phyloP scores from a whole-genome alignment of 2,329 filamentous ascomycete genomes.

The Venturiaceae sp. region DNA sequence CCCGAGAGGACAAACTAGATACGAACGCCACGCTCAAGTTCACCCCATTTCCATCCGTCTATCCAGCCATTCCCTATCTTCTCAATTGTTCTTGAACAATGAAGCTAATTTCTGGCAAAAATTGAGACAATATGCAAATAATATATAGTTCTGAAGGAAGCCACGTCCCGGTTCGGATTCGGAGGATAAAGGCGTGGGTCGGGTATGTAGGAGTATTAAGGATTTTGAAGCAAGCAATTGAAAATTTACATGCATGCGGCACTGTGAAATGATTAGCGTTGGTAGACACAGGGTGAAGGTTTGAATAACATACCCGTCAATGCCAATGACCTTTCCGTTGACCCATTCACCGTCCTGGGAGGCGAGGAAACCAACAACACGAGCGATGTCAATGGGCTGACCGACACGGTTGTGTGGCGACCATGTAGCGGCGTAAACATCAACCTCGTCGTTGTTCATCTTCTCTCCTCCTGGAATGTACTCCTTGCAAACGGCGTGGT shows the following conservation, averaged over 20 bases:
- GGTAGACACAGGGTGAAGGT: background rate
- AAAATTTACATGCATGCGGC: conserved; percentile 7
- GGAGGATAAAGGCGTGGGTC: background rate
- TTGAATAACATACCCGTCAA: conserved; percentile 4
- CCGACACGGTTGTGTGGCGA: conserved; percentile 56
- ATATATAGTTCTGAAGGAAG: background rate
- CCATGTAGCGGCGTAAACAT: conserved; percentile 55
- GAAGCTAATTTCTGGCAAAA: background rate
- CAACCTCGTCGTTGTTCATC: conserved; percentile 47
- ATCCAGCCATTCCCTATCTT: background rate
- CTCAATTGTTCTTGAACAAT: background rate
- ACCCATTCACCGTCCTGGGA: conserved; percentile 48
- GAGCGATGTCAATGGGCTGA: conserved; percentile 58
- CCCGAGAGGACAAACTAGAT: background rate
- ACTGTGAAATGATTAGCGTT: background rate
- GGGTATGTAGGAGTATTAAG: background rate
- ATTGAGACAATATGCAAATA: background rate
- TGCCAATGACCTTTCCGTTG: conserved; percentile 43
- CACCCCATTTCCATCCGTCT: background rate
- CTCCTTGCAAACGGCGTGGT: conserved; percentile 54
- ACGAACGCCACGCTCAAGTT: background rate
- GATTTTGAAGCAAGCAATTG: background rate
- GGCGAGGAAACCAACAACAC: conserved; percentile 52
- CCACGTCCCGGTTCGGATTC: background rate
- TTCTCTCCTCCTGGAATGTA: conserved; percentile 51